These are phyloP conservation scores for Tremella mesenterica DNA, from an alignment of 768 basidiomycete species.

Conservation along the genomic window DNA sequence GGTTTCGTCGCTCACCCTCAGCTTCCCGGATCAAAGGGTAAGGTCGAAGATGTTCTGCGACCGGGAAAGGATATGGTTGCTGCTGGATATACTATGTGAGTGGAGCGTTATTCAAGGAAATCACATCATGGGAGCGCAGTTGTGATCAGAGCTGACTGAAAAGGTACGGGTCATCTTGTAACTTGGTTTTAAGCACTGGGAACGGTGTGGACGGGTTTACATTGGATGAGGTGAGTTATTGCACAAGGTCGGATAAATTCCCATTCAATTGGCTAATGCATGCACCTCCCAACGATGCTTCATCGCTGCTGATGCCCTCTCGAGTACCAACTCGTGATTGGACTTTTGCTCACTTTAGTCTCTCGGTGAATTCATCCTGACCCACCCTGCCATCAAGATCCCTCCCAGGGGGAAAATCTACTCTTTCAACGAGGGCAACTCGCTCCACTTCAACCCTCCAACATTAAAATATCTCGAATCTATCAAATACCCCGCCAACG, in stretches of 20 bases:
- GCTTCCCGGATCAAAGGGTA: constrained; percentile 69
- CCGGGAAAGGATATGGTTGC: constrained; percentile 97
- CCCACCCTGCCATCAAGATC: constrained; percentile 93
- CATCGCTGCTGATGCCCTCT: not conserved
- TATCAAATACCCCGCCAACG: constrained; percentile 45
- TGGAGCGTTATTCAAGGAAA: too few relatives aligned
- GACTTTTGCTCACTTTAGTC: constrained; percentile 43
- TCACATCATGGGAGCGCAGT: too few relatives aligned
- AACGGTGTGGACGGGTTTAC: constrained; percentile 97
- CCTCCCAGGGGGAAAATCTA: constrained; percentile 95
- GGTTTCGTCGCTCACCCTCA: constrained; percentile 42
- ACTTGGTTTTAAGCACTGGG: constrained; percentile 89
- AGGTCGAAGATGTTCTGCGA: constrained; percentile 75
- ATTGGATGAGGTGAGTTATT: constrained; percentile 58
- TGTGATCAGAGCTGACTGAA: too few relatives aligned
- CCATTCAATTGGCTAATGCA: not conserved
- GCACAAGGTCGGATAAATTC: not conserved
- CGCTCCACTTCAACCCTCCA: constrained; percentile 93
- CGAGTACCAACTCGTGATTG: not conserved
- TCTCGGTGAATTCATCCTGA: constrained; percentile 96
- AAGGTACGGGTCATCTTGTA: constrained; percentile 90
- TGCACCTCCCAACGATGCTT: not conserved
- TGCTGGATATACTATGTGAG: constrained; percentile 91
- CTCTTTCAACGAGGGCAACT: constrained; percentile 98
- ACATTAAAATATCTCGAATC: constrained; percentile 72